These are phyloP conservation scores for Cordyceps militaris DNA, from an alignment of 2,329 filamentous ascomycete species.

Conservation along the genomic window DNA sequence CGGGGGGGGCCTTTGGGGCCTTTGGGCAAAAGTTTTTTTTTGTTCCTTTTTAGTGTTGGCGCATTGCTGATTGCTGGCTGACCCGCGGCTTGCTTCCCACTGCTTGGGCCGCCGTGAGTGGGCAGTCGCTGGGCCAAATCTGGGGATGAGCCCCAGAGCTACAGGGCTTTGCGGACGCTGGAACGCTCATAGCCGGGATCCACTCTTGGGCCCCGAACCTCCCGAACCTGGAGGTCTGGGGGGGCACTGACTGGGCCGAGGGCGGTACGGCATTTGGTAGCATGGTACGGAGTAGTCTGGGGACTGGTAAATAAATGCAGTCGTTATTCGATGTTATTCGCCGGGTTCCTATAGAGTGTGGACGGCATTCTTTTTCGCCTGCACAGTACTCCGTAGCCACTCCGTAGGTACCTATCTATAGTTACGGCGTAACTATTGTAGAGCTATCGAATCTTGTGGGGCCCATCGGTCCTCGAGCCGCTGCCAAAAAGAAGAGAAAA, in stretches of 20 bases:
- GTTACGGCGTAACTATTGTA: background rate
- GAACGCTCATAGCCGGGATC: background rate
- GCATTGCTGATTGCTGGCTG: background rate
- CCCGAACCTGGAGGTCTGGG: background rate
- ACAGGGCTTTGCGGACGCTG: conserved; percentile 1
- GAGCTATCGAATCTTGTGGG: background rate
- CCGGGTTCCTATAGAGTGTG: too few species aligned
- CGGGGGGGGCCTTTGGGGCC: background rate
- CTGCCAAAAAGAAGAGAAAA: background rate
- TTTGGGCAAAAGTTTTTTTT: conserved; percentile 7
- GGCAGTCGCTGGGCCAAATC: background rate
- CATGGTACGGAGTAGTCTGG: background rate
- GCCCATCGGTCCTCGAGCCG: background rate
- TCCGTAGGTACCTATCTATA: too few species aligned
- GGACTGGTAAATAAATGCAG: too few species aligned
- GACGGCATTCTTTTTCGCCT: too few species aligned
- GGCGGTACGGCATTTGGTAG: background rate
- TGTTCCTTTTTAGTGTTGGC: background rate
- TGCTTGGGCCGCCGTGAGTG: background rate
- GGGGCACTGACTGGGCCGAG: background rate
- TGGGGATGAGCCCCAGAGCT: background rate
- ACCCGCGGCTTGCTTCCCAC: background rate
- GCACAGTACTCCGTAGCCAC: too few species aligned
- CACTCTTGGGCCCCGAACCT: background rate
- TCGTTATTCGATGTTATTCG: too few species aligned